Base-by-base conservation (phyloP, 208 protist species). In the Balamuthia mandrillaris region DNA sequence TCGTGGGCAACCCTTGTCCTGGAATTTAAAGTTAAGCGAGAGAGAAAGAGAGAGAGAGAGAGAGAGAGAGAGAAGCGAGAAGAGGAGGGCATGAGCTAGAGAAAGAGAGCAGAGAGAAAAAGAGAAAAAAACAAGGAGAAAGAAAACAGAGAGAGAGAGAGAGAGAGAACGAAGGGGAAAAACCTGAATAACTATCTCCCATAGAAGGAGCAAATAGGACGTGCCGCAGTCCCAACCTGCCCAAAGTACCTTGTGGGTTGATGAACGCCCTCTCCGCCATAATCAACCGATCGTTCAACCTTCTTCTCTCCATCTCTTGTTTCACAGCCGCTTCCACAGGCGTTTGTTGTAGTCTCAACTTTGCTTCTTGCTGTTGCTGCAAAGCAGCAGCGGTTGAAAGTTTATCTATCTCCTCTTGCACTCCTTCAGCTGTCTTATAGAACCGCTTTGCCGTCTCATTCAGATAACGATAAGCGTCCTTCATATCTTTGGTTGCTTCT, bases 211-310 rank as follows among this genome's bases (percentile, higher is more conserved):
- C 70, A 21, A 60, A 79, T 3, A 79, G 18, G 45, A 79, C 42
- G 47, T 79, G 70, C 2, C 70, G 70, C 33, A 79, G 29, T 16
- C 52, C 47, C 3, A 49, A 42, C 42, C 70, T 42, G 16, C 70
- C 70, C 10, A 79, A 33, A 18, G 70, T 79, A 12, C 70, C 70
- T 49, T 49, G 52, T 37, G 2, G 21, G 27, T 31, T 65, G 29
- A 79, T 79, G 27, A 79, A 79, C 14, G 47, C 70, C 6, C 70
- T 24, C 70, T 79, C 70, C 31, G 70, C 70, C 9, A 42, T 42
- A 42, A 79, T 79, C 18, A 79, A 49, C 70, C 42, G 52, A 49
- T 79, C 70, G 31, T 79, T 79, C 39, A 79, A 9, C 0, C 37
- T 14, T 0, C 2, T n/a, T 10, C 27, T 9, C 0, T 7, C 14